These are phyloP conservation scores for Penicillium longicatenatum DNA, from an alignment of 495 filamentous ascomycete species.

Conservation along the genomic window DNA sequence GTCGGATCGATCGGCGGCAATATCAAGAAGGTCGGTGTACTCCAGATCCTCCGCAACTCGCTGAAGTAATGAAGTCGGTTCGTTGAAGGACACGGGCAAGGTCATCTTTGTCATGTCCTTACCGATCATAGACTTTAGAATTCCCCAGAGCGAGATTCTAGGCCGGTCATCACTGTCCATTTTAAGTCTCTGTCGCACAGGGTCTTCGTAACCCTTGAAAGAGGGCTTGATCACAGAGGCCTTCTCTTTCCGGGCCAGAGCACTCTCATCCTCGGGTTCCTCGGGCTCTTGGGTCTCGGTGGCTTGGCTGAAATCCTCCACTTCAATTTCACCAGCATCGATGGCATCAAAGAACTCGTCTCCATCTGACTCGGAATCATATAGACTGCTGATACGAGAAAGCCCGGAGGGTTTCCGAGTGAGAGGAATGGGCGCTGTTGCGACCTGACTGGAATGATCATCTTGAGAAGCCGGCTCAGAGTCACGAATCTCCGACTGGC, in stretches of 20 bases:
- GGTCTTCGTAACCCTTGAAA: slow-evolving; percentile 89
- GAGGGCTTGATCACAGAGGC: slow-evolving; percentile 66
- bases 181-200: slow-evolving; percentile 72
- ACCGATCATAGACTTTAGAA: slow-evolving; percentile 98
- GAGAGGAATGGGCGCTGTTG: slow-evolving; percentile 17
- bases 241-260: slow-evolving; percentile 51
- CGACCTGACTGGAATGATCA: slow-evolving; percentile 8
- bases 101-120: slow-evolving; percentile 99
- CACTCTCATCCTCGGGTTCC: slow-evolving; percentile 42
- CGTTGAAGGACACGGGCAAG: slow-evolving; percentile 96
- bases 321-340: slow-evolving; percentile 87
- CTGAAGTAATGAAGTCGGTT: slow-evolving; percentile 95
- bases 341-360: slow-evolving; percentile 99
- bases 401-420: slow-evolving; percentile 32
- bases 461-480: slow-evolving; percentile 8
- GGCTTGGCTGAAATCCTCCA: slow-evolving; percentile 57
- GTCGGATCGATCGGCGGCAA: slow-evolving; percentile 81
- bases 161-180: slow-evolving; percentile 92
- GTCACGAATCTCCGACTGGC: slow-evolving; percentile 17
- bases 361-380: slow-evolving; percentile 79
- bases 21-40: slow-evolving; percentile 90
- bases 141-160: slow-evolving; percentile 93
- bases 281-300: slow-evolving; percentile 48
- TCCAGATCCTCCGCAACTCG: slow-evolving; percentile 97
- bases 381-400: slow-evolving; percentile 52